A percentile compares a stretch with the other conserved stretches of the same genome.
phyloP scores from a whole-genome alignment of 139 green algal species.

The Marvania coccoides region DNA sequence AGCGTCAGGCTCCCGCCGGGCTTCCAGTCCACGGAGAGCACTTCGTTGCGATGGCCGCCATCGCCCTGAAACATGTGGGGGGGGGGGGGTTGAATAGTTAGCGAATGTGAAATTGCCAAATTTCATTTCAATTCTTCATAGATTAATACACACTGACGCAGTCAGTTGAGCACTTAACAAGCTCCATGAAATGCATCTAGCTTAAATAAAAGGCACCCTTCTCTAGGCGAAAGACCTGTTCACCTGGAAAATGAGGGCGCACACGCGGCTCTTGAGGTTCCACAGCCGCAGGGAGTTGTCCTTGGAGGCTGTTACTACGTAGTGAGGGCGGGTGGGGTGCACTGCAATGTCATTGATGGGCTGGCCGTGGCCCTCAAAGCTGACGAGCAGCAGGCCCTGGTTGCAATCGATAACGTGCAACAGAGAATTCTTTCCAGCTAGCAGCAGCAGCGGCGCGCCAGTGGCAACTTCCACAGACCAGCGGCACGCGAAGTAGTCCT shows the following conservation, averaged over 20 bases:
- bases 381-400: conserved; percentile 23
- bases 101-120: no score
- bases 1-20: not conserved
- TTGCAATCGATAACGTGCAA: conserved; percentile 46
- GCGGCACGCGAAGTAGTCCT: conserved; percentile 60
- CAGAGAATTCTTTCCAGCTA: conserved; percentile 52
- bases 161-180: no score
- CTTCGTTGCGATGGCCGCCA: conserved; percentile 60
- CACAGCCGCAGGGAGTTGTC: conserved; percentile 50
- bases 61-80: conserved; percentile 51
- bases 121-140: no score
- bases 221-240: no score
- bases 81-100: no score
- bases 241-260: no score
- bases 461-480: conserved; percentile 43
- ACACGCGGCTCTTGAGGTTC: conserved; percentile 32
- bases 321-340: conserved; percentile 38
- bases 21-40: conserved; percentile 52
- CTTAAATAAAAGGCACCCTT: no score
- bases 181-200: no score
- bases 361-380: conserved; percentile 56
- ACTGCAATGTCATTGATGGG: conserved; percentile 69
- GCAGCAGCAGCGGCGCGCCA: conserved; percentile 50
- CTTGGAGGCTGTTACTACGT: conserved; percentile 60
- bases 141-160: no score